These are phyloP conservation scores for Silene coronaria DNA, from an alignment of 179 eudicot genomes.

Conservation along the genomic window DNA sequence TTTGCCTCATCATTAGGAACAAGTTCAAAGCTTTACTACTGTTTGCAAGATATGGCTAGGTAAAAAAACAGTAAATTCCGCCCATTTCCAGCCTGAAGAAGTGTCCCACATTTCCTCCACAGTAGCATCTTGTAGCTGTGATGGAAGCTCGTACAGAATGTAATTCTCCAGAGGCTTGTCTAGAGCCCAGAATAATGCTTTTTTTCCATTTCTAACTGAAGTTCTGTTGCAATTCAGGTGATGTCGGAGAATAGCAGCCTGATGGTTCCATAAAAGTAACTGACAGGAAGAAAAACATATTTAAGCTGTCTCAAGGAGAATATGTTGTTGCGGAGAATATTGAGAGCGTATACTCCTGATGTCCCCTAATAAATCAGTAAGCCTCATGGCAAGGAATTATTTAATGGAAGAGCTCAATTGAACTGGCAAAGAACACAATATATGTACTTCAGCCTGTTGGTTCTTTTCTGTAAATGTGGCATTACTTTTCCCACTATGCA, in stretches of 20 bases:
- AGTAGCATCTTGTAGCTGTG: neutral
- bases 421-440: conserved; percentile 57
- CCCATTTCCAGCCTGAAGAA: neutral
- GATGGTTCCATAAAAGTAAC: conserved; percentile 84
- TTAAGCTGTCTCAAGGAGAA: conserved; percentile 96
- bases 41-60: neutral
- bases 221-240: conserved; percentile 42
- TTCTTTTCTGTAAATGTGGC: conserved; percentile 1
- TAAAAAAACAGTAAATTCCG: neutral
- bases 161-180: neutral
- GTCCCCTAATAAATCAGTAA: conserved; percentile 69
- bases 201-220: neutral
- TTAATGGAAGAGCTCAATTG: conserved; percentile 68
- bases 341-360: conserved; percentile 62
- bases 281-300: conserved; percentile 93
- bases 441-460: conserved; percentile 22
- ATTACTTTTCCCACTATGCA: neutral
- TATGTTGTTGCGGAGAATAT: conserved; percentile 88
- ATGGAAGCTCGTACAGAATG: neutral
- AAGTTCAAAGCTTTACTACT: neutral
- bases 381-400: conserved; percentile 56
- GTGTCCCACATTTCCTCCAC: neutral
- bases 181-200: neutral
- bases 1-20: neutral
- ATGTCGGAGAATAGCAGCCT: conserved; percentile 95